phyloP scores from a whole-genome alignment of 2,329 filamentous ascomycete species.

The Dactylellina cionopaga region DNA sequence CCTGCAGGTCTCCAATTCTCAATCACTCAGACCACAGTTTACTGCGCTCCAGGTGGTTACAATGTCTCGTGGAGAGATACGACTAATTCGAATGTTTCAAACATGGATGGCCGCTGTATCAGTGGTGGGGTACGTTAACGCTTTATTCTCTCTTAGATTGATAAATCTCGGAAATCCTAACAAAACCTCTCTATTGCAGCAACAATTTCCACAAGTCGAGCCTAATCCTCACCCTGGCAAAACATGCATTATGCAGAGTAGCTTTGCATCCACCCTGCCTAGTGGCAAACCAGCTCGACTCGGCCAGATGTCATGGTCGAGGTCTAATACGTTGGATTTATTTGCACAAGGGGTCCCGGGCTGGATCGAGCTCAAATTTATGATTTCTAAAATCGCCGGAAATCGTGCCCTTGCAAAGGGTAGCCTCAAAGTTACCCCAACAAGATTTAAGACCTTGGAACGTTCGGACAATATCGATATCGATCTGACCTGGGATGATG shows the following conservation, averaged over 20 bases:
- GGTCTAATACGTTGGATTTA: not conserved
- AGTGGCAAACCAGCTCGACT: not conserved
- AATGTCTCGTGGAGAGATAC: constrained; percentile 1
- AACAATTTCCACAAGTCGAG: not conserved
- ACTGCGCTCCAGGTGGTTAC: not conserved
- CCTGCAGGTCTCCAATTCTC: constrained; percentile 9
- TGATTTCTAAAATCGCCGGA: not conserved
- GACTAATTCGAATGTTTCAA: not conserved
- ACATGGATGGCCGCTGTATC: constrained; percentile 8
- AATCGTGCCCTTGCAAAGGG: not conserved
- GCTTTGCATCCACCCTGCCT: not conserved
- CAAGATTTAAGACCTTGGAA: not conserved
- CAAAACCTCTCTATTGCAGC: not conserved
- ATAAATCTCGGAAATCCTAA: not conserved
- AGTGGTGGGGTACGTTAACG: not conserved
- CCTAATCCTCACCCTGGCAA: not conserved
- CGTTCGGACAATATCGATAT: constrained; percentile 12
- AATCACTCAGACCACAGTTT: not conserved
- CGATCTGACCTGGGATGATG: constrained; percentile 4
- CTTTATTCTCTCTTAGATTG: not conserved
- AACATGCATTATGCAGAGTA: not conserved
- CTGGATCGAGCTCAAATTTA: not conserved
- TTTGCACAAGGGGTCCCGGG: not conserved
- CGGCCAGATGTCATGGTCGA: not conserved
- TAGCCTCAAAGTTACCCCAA: not conserved